Conservation (phyloP, 2,329 filamentous ascomycete genomes). For the Aspergillus uvarum region DNA sequence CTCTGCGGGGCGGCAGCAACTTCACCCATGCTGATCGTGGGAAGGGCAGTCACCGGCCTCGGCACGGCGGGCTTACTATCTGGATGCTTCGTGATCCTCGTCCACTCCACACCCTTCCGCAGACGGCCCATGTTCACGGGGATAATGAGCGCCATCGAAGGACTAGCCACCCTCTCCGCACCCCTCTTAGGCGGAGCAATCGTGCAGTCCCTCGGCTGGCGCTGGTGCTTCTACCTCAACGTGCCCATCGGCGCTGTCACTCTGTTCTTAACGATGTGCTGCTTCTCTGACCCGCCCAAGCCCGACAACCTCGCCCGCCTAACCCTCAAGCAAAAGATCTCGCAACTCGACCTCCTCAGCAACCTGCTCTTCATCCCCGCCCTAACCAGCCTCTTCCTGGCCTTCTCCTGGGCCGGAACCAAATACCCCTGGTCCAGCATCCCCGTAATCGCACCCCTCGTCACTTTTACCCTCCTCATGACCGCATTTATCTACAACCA, state of each 20-base stretch:
- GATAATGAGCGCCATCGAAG: constrained; percentile 26
- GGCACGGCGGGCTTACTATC: constrained; percentile 23
- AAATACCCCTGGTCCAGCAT: constrained; percentile 36
- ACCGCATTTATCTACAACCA: constrained; percentile 34
- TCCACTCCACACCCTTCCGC: constrained; percentile 23
- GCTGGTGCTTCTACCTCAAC: constrained; percentile 42
- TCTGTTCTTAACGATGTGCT: constrained; percentile 16
- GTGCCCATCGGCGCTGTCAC: constrained; percentile 31
- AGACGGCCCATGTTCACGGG: constrained; percentile 29
- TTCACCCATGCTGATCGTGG: constrained; percentile 25
- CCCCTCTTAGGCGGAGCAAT: constrained; percentile 38
- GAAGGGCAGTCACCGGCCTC: constrained; percentile 33
- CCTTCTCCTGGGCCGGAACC: constrained; percentile 37
- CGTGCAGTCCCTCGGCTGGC: constrained; percentile 35
- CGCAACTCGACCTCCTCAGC: constrained; percentile 34
- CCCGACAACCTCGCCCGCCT: constrained; percentile 8
- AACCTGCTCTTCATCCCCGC: constrained; percentile 34
- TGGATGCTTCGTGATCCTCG: constrained; percentile 18
- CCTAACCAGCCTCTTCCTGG: constrained; percentile 29
- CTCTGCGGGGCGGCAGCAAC: constrained; percentile 23
- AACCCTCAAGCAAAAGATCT: constrained; percentile 26
- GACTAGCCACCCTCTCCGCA: constrained; percentile 26
- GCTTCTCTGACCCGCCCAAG: constrained; percentile 24
- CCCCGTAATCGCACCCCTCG: constrained; percentile 34
- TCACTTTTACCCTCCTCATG: constrained; percentile 33